These are phyloP conservation scores for Dipteronia dyeriana DNA, from an alignment of 345 rosid species.

Conservation along the genomic window DNA sequence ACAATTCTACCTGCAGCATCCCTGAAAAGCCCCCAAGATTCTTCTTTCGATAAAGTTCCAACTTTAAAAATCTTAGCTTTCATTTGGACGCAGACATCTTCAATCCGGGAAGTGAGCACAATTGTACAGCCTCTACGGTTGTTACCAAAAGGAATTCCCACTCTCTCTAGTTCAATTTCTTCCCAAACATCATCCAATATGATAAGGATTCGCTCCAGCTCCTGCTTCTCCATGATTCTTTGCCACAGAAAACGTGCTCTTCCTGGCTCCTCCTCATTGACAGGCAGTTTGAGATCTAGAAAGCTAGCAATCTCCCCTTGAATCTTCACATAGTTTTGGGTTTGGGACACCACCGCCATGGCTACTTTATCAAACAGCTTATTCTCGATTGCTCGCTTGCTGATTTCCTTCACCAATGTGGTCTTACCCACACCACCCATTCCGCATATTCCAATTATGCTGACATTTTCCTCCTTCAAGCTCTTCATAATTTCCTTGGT, in stretches of 20 bases:
- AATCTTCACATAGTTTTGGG: slow-evolving; percentile 9
- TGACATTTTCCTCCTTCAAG: background rate
- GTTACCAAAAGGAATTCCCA: background rate
- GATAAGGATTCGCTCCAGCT: slow-evolving; percentile 11
- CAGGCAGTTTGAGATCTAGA: background rate
- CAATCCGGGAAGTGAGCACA: too few relatives aligned
- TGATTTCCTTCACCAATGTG: slow-evolving; percentile 19
- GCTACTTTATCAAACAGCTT: slow-evolving; percentile 18
- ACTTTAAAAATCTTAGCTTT: too few relatives aligned
- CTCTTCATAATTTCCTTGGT: background rate
- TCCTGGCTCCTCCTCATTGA: background rate
- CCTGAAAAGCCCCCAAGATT: too few relatives aligned
- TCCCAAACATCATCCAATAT: background rate
- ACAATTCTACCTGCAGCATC: too few relatives aligned
- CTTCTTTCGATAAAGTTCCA: too few relatives aligned
- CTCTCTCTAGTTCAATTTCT: too few relatives aligned
- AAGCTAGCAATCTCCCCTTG: slow-evolving; percentile 12
- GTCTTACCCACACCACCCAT: slow-evolving; percentile 18
- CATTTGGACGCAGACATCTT: too few relatives aligned
- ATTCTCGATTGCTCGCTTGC: background rate
- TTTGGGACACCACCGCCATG: slow-evolving; percentile 4
- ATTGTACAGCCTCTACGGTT: too few relatives aligned
- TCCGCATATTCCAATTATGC: slow-evolving; percentile 22
- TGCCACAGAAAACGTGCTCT: slow-evolving; percentile 12
- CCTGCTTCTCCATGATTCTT: background rate